Conservation (phyloP, 2,329 filamentous ascomycete genomes). For the Colletotrichum zoysiae region DNA sequence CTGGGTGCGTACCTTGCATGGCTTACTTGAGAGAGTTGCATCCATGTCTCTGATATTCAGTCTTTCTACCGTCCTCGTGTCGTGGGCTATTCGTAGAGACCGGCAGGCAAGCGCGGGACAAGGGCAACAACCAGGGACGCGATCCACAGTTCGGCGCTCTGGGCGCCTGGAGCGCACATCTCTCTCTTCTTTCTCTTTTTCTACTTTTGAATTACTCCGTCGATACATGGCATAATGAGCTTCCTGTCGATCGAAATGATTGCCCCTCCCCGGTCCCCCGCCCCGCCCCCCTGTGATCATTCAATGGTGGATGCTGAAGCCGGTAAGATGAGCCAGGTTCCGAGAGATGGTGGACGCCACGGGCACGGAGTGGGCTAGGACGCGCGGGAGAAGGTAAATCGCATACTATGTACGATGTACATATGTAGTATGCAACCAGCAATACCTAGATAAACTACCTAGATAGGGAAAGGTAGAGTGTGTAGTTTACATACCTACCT, state of each 20-base stretch:
- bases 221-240: not conserved
- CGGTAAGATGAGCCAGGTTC: slow-evolving; percentile 9
- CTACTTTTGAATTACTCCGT: not conserved
- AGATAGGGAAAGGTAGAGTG: too few species aligned
- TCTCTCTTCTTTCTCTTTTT: not conserved
- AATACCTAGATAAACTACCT: too few species aligned
- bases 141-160: slow-evolving; percentile 14
- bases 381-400: not conserved
- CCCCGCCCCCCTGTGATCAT: slow-evolving; percentile 7
- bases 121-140: slow-evolving; percentile 6
- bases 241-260: slow-evolving; percentile 22
- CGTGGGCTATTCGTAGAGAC: slow-evolving; percentile 10
- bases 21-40: slow-evolving; percentile 2
- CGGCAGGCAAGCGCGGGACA: slow-evolving; percentile 1
- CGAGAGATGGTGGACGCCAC: slow-evolving; percentile 16
- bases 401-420: not conserved
- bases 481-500: not conserved
- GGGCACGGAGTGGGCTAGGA: slow-evolving; percentile 23
- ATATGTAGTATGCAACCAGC: too few species aligned
- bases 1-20: slow-evolving; percentile 21
- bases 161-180: slow-evolving; percentile 18
- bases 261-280: not conserved
- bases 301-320: slow-evolving; percentile 17
- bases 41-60: slow-evolving; percentile 24
- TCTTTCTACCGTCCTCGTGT: not conserved